Evolutionary conservation across 805 yeast genomes (phyloP).

Genomic region (Wickerhamiella sorbophila): DNA sequence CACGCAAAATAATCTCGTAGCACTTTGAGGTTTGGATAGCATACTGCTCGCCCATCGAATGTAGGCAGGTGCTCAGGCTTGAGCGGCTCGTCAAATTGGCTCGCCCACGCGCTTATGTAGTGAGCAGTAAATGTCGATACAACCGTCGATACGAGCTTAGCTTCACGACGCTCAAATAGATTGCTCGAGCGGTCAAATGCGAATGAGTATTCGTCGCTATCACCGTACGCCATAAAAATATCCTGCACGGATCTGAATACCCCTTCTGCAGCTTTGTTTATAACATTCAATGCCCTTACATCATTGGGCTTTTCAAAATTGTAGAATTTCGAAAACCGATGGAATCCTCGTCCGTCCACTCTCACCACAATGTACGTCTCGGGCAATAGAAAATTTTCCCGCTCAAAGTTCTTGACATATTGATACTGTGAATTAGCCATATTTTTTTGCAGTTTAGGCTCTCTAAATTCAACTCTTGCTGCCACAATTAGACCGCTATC

Average conservation of each 20-base stretch:
- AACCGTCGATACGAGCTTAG: slow-evolving; percentile 67
- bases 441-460: background rate
- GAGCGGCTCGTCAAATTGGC: slow-evolving; percentile 38
- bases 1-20: slow-evolving; percentile 78
- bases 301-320: slow-evolving; percentile 83
- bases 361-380: slow-evolving; percentile 72
- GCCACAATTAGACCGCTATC: too few relatives aligned
- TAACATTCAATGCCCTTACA: slow-evolving; percentile 51
- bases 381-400: slow-evolving; percentile 56
- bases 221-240: slow-evolving; percentile 75
- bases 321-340: slow-evolving; percentile 55
- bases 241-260: slow-evolving; percentile 57
- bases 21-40: slow-evolving; percentile 50
- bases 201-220: slow-evolving; percentile 88
- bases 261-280: slow-evolving; percentile 66
- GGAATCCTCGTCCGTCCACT: slow-evolving; percentile 90
- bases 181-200: slow-evolving; percentile 48
- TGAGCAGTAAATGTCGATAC: slow-evolving; percentile 69
- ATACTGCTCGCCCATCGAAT: slow-evolving; percentile 82
- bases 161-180: slow-evolving; percentile 69
- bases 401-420: slow-evolving; percentile 72
- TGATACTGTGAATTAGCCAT: slow-evolving; percentile 78
- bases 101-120: slow-evolving; percentile 56
- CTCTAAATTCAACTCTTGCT: background rate
- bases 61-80: slow-evolving; percentile 51